A percentile compares a stretch with the other conserved stretches of the same genome.
Evolutionary conservation across 306 rosid genomes (phyloP).

Genomic region (Rosa lucieae): DNA sequence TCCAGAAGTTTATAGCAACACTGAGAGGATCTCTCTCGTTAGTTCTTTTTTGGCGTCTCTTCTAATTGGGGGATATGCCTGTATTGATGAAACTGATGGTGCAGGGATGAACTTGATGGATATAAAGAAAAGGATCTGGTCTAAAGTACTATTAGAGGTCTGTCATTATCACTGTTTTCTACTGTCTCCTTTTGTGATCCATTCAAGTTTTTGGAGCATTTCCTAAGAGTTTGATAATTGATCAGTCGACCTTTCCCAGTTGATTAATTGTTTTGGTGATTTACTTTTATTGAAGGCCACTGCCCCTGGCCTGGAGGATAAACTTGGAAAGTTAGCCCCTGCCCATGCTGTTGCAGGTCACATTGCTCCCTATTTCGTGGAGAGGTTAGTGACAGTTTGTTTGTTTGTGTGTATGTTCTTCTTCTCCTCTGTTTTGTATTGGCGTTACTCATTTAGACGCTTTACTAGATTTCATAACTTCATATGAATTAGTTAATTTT

Average conservation of each 20-base stretch:
- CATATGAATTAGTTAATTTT: neutral
- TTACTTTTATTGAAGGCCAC: slow-evolving; percentile 58
- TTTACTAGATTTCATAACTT: neutral
- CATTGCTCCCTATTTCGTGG: slow-evolving; percentile 74
- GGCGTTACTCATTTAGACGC: neutral
- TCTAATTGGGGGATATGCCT: slow-evolving; percentile 68
- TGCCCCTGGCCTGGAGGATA: slow-evolving; percentile 78
- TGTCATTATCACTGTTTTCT: slow-evolving; percentile 3
- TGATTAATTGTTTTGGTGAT: neutral
- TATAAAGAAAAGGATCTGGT: slow-evolving; percentile 68
- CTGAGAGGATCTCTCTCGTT: slow-evolving; percentile 93
- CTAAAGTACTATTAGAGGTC: slow-evolving; percentile 71
- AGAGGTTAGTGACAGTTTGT: slow-evolving; percentile 53
- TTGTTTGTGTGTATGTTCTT: neutral
- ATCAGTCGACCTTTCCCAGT: neutral
- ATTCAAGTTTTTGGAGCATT: neutral
- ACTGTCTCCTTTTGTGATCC: slow-evolving; percentile 11
- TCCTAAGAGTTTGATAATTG: too few species aligned
- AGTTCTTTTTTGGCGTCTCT: slow-evolving; percentile 94
- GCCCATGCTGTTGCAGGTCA: slow-evolving; percentile 79
- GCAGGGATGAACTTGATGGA: slow-evolving; percentile 97
- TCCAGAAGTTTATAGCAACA: slow-evolving; percentile 56
- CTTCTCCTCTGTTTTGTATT: neutral
- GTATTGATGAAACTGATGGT: slow-evolving; percentile 88
- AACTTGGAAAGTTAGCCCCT: slow-evolving; percentile 82